Percentiles rank a stretch among this genome's conserved stretches.
Evolutionary conservation across 192 early-diverging fungal species (phyloP).

Genomic region (Backusella parvicylindrica): DNA sequence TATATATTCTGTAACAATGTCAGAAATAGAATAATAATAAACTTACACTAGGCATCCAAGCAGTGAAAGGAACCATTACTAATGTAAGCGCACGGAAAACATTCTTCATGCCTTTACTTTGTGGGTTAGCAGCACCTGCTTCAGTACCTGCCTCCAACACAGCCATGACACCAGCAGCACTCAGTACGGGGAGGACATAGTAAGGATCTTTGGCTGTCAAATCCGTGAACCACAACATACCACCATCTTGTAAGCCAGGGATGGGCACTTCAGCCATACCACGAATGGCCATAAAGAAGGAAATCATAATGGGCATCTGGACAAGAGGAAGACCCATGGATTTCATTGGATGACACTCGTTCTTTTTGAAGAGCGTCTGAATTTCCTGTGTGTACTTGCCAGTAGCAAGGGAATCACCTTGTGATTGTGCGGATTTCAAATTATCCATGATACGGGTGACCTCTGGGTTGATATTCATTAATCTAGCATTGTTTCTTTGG

Average conservation of each 20-base stretch:
- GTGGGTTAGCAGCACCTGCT: conserved; percentile 36
- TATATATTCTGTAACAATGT: neutral
- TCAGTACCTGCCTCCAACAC: conserved; percentile 62
- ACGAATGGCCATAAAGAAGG: conserved; percentile 78
- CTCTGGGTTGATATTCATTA: conserved; percentile 72
- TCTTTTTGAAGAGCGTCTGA: conserved; percentile 53
- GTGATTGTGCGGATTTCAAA: conserved; percentile 53
- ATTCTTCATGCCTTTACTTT: conserved; percentile 39
- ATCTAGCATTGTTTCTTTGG: conserved; percentile 64
- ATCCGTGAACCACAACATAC: conserved; percentile 83
- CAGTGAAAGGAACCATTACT: conserved; percentile 43
- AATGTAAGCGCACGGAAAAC: conserved; percentile 44
- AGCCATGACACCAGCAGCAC: conserved; percentile 64
- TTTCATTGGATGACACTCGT: conserved; percentile 62
- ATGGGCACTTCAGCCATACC: conserved; percentile 80
- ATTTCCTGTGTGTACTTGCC: conserved; percentile 56
- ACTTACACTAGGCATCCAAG: conserved; percentile 47
- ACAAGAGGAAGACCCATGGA: conserved; percentile 57
- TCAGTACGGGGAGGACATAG: conserved; percentile 76
- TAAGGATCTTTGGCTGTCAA: conserved; percentile 78
- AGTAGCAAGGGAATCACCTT: conserved; percentile 53
- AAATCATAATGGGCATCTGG: conserved; percentile 82
- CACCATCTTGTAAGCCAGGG: conserved; percentile 76
- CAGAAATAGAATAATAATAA: neutral
- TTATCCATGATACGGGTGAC: conserved; percentile 63